Base-by-base conservation (phyloP, 202 grass and related monocot genomes). In the Saccharum hybrid region DNA sequence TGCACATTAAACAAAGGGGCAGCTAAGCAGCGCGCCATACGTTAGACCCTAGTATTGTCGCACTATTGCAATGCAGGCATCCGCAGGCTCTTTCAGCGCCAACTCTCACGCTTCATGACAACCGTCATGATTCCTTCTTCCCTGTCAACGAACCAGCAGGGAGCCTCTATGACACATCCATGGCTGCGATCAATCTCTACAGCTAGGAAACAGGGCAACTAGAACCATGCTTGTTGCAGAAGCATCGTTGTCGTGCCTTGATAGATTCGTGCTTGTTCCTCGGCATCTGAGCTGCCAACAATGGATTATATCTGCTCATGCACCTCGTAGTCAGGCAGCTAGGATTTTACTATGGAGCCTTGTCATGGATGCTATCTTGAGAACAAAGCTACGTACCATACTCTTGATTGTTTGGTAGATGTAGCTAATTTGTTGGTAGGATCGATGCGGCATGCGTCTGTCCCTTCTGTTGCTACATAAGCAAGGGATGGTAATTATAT, bases 361-460 rank as follows among this genome's bases (percentile, higher is more conserved):
- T 83, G 79, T 86, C 79, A 83, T 84, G 79, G 51, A 57, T 40
- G 48, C 79, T 83, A 46, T 36, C 83, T 86, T 90, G 68, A 79
- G 88, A 86, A 90, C 61, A 90, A 86, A 90, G 88, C 83, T 86
- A 90, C 62, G 2, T 34, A 37, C 39, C 79, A 82, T 68, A 19
- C 73, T 77, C 67, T 82, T 31, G 48, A 49, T 78, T 43, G 75
- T 73, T 75, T 80, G 61, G 78, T 82, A 31, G 66, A 82, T 68
- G 61, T 41, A 78, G 60, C 28, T 67, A 76, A 66, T 79, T 66
- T 63, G 67, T 88, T 88, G 61, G 39, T 46, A 28, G 9, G 39
- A 75, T 86, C 74, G 60, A 75, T 83, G 79, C 46, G 12, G 43
- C 46, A 21, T 38, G 22, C 34, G 22, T 31, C 38, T 45, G 51